Evolutionary conservation across 2,329 filamentous ascomycete genomes (phyloP).

Genomic region (Alternaria atra): DNA sequence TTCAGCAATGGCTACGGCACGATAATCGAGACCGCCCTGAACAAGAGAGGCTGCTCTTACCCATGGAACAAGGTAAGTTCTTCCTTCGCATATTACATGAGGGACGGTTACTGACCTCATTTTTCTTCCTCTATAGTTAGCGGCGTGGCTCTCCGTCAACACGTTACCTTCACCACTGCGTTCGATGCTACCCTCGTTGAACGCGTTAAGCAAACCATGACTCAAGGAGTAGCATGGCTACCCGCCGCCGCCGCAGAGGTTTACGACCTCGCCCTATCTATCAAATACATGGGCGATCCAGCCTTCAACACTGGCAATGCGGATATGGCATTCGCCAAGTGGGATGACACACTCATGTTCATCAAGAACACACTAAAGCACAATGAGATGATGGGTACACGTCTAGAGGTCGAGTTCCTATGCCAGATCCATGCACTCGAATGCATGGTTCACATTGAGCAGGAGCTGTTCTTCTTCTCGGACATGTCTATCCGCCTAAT

Average conservation of each 20-base stretch:
- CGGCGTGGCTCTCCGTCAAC: neutral
- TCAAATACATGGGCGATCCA: neutral
- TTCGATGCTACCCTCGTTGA: neutral
- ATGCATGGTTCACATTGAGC: neutral
- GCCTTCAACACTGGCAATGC: neutral
- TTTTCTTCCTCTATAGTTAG: neutral
- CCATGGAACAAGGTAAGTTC: neutral
- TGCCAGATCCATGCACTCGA: neutral
- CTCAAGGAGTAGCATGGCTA: neutral
- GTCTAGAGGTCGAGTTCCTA: neutral
- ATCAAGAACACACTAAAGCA: neutral
- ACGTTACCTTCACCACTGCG: neutral
- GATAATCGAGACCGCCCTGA: neutral
- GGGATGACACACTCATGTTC: neutral
- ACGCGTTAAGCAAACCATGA: neutral
- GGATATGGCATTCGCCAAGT: neutral
- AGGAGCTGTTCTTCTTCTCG: neutral
- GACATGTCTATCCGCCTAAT: neutral
- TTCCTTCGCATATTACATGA: neutral
- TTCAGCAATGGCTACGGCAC: neutral
- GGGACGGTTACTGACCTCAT: neutral
- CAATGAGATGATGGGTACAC: neutral
- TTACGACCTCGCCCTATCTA: neutral
- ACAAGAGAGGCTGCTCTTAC: neutral
- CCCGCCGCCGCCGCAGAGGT: rapidly evolving